Evolutionary conservation across 257 asterid species (phyloP).

Genomic region (Rehmannia glutinosa): DNA sequence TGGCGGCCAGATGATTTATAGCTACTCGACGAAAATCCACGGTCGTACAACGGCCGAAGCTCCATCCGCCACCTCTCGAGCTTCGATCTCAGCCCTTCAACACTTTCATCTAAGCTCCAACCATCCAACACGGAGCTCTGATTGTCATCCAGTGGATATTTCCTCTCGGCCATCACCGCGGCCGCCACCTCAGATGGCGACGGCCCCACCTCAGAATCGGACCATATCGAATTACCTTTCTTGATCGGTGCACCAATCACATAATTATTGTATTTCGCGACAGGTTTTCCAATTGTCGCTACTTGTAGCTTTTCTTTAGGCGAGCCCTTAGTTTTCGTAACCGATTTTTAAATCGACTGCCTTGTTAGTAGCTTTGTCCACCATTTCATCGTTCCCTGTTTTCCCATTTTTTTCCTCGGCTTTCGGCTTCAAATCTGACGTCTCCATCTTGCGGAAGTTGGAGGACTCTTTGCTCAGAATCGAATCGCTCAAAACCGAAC

Average conservation of each 20-base stretch:
- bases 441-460: conserved; percentile 25
- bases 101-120: conserved; percentile 87
- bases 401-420: background rate
- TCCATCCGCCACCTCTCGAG: conserved; percentile 86
- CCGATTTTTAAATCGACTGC: conserved; percentile 24
- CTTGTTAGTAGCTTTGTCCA: conserved; percentile 20
- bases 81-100: conserved; percentile 74
- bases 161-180: conserved; percentile 37
- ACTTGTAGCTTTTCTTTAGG: conserved; percentile 12
- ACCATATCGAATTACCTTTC: conserved; percentile 37
- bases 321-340: conserved; percentile 12
- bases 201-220: conserved; percentile 82
- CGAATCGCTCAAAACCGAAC: conserved; percentile 65
- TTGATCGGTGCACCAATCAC: conserved; percentile 35
- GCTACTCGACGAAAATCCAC: conserved; percentile 46
- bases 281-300: conserved; percentile 26
- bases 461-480: conserved; percentile 49
- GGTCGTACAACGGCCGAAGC: conserved; percentile 68
- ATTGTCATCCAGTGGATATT: conserved; percentile 56
- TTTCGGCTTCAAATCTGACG: conserved; percentile 25
- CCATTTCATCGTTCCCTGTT: no score
- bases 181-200: conserved; percentile 94
- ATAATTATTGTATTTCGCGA: conserved; percentile 22
- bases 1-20: conserved; percentile 34
- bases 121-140: conserved; percentile 75